Percentiles rank a stretch among this genome's conserved stretches.
These are phyloP conservation scores for Hanseniaspora lindneri DNA, from an alignment of 805 yeast genomes.

Conservation along the genomic window DNA sequence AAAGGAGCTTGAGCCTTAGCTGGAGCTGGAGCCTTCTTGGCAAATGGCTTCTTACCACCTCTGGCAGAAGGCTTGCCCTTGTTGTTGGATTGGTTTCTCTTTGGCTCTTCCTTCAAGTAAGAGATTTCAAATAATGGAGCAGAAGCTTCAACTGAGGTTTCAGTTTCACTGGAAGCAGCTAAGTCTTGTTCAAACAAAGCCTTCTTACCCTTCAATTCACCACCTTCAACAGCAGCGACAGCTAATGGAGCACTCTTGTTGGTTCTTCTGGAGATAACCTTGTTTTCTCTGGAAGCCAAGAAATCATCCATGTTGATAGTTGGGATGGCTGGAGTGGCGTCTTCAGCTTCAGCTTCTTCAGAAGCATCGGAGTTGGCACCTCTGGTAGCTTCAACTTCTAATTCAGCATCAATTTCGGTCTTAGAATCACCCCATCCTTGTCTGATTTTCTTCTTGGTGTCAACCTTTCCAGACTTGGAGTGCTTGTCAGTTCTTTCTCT, in stretches of 20 bases:
- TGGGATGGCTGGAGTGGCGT: slow-evolving; percentile 37
- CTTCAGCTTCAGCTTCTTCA: slow-evolving; percentile 39
- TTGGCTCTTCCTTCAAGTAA: slow-evolving; percentile 13
- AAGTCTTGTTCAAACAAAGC: slow-evolving; percentile 50
- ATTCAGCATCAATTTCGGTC: slow-evolving; percentile 47
- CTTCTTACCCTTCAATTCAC: slow-evolving; percentile 37
- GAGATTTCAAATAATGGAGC: slow-evolving; percentile 12
- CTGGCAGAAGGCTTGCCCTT: neutral
- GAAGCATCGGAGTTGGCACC: slow-evolving; percentile 48
- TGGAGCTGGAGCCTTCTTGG: slow-evolving; percentile 7
- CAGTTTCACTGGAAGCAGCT: slow-evolving; percentile 10
- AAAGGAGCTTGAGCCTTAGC: slow-evolving; percentile 14
- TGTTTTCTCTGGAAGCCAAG: slow-evolving; percentile 49
- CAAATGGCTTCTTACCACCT: slow-evolving; percentile 11
- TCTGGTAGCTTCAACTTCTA: slow-evolving; percentile 35
- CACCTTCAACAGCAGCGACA: slow-evolving; percentile 30
- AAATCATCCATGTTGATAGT: slow-evolving; percentile 74
- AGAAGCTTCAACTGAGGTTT: neutral
- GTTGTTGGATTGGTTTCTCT: neutral
- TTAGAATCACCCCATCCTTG: slow-evolving; percentile 82
- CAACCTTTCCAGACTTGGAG: slow-evolving; percentile 71
- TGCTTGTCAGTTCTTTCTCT: slow-evolving; percentile 61
- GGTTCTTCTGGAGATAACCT: slow-evolving; percentile 15
- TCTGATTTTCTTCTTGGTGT: slow-evolving; percentile 70
- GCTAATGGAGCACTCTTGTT: slow-evolving; percentile 40